Evolutionary conservation across 2,329 filamentous ascomycete species (phyloP).

Genomic region (Sclerotinia subarctica): DNA sequence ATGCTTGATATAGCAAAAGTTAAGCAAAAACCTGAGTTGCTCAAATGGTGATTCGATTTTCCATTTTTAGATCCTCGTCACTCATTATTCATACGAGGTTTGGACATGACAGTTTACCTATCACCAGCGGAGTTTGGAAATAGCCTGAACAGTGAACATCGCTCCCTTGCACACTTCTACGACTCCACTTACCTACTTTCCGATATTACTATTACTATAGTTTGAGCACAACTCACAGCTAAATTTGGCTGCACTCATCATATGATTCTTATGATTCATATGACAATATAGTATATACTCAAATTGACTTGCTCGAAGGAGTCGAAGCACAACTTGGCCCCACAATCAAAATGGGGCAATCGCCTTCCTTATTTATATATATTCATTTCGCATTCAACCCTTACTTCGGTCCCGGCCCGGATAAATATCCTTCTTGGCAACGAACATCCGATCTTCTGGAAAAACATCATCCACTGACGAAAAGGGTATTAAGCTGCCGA

Average conservation of each 20-base stretch:
- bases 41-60: background rate
- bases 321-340: background rate
- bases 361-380: conserved; percentile 2
- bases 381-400: background rate
- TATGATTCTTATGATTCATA: too few species aligned
- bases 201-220: background rate
- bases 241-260: background rate
- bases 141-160: conserved; percentile 15
- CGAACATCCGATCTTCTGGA: background rate
- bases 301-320: background rate
- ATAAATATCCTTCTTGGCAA: conserved; percentile 9
- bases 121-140: background rate
- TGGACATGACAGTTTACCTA: background rate
- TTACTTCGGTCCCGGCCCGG: background rate
- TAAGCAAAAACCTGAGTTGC: background rate
- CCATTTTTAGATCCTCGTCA: conserved; percentile 4
- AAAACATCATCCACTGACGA: conserved; percentile 3
- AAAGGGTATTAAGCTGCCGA: conserved; percentile 9
- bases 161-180: background rate
- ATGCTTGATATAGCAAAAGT: background rate
- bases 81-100: background rate
- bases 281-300: background rate
- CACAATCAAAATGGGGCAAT: background rate
- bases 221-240: background rate
- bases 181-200: conserved; percentile 7